Conservation (phyloP, 352 stramenopile species). For the Phytopythium litorale region DNA sequence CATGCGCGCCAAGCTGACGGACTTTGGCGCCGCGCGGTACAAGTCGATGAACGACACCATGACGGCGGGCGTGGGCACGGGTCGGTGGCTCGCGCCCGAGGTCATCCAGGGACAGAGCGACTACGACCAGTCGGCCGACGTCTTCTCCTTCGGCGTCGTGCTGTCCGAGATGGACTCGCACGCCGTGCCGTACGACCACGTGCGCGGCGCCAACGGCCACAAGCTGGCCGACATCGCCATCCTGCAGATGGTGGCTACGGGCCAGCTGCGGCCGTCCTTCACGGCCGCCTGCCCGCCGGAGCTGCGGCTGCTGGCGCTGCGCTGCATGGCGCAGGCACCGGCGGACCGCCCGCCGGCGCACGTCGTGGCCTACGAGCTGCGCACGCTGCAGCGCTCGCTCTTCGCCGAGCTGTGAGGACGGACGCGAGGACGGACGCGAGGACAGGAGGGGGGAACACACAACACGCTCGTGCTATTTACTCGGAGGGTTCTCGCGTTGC, state of each 20-base stretch:
- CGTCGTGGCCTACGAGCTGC: too few relatives aligned
- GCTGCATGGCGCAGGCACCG: too few relatives aligned
- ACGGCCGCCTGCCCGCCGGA: too few relatives aligned
- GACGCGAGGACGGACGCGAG: too few relatives aligned
- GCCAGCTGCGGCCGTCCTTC: conserved; percentile 15
- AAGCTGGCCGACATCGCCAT: conserved; percentile 29
- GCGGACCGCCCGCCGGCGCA: too few relatives aligned
- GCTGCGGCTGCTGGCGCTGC: too few relatives aligned
- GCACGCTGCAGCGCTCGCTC: conserved; percentile 20
- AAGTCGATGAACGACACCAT: conserved; percentile 15
- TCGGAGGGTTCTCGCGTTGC: too few relatives aligned
- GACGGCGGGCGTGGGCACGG: conserved; percentile 14
- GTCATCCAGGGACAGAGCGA: conserved; percentile 16
- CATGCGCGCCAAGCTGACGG: conserved; percentile 24
- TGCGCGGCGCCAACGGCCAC: conserved; percentile 15
- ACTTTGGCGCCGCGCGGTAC: conserved; percentile 16
- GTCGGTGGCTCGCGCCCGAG: conserved; percentile 34
- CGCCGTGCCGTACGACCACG: conserved; percentile 29
- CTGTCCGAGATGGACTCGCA: conserved; percentile 46
- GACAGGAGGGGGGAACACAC: neutral
- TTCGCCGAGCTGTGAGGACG: conserved; percentile 20
- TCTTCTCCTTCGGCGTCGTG: conserved; percentile 37
- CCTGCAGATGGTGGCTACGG: conserved; percentile 29
- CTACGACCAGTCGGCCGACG: conserved; percentile 23
- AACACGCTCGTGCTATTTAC: neutral